Evolutionary conservation across 805 yeast species (phyloP).

Genomic region (Wickerhamiella cacticola): DNA sequence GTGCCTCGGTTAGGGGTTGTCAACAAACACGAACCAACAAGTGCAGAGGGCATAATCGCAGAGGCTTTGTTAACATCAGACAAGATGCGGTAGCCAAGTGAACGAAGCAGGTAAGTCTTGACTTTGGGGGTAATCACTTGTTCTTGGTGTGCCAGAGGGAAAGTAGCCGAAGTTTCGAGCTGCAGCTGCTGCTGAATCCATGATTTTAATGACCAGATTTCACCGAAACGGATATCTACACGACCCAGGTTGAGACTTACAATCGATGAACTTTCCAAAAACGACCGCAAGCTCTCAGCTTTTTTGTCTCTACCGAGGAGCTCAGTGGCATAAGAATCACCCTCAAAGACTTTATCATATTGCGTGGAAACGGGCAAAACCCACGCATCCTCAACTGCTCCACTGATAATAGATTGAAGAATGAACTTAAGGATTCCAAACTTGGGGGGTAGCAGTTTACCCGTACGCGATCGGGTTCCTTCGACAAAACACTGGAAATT

Average conservation of each 20-base stretch:
- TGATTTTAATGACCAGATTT: constrained; percentile 32
- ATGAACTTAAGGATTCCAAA: constrained; percentile 48
- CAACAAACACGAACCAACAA: constrained; percentile 38
- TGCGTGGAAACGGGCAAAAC: constrained; percentile 47
- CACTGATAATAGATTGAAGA: constrained; percentile 36
- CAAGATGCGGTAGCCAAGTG: constrained; percentile 43
- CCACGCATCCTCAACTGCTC: constrained; percentile 33
- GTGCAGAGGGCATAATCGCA: constrained; percentile 42
- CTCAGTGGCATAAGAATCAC: constrained; percentile 42
- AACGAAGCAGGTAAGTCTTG: constrained; percentile 30
- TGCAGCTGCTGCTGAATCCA: constrained; percentile 27
- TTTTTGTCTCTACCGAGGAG: constrained; percentile 46
- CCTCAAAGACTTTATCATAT: constrained; percentile 49
- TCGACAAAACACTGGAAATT: constrained; percentile 51
- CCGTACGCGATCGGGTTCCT: constrained; percentile 56
- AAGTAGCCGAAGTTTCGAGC: constrained; percentile 14
- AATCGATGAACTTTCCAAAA: constrained; percentile 28
- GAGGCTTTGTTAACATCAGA: constrained; percentile 41
- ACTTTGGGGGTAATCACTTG: neutral
- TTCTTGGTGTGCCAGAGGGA: constrained; percentile 7
- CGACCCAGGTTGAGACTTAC: constrained; percentile 31
- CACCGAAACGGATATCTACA: constrained; percentile 32
- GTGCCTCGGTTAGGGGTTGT: constrained; percentile 33
- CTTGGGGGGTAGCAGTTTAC: constrained; percentile 50
- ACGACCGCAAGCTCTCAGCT: constrained; percentile 37